Conservation (phyloP, 345 rosid genomes). For the Sonneratia alba region DNA sequence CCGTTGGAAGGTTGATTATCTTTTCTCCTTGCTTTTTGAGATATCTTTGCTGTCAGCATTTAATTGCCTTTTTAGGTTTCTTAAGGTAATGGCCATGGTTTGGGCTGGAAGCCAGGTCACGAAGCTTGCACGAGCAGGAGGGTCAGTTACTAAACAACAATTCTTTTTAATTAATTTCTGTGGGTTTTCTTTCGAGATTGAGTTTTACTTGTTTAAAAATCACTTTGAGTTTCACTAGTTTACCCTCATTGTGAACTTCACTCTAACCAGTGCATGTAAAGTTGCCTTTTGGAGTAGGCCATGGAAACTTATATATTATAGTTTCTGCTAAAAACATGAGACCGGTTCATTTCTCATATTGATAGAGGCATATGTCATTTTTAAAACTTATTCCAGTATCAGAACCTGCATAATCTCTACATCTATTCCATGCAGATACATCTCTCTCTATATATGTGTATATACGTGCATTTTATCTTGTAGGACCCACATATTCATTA, state of each 20-base stretch:
- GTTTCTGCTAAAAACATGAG: background rate
- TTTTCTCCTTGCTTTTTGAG: conserved; percentile 8
- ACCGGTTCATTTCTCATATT: background rate
- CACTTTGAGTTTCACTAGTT: no score
- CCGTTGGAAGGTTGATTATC: conserved; percentile 52
- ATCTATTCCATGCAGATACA: background rate
- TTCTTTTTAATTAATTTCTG: no score
- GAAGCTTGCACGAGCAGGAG: conserved; percentile 74
- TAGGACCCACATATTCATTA: background rate
- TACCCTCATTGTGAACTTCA: background rate
- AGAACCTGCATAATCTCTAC: background rate
- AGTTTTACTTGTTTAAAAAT: no score
- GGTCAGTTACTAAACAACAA: conserved; percentile 41
- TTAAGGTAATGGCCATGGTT: conserved; percentile 92
- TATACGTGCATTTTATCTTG: no score
- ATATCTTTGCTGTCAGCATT: conserved; percentile 8
- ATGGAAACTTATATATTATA: background rate
- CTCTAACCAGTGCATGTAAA: background rate
- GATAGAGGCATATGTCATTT: background rate
- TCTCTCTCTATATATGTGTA: background rate
- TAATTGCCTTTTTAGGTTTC: conserved; percentile 43
- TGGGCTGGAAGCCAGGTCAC: conserved; percentile 99
- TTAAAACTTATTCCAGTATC: background rate
- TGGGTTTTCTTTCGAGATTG: no score
- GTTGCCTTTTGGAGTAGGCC: background rate